Percentiles rank a stretch among this genome's conserved stretches.
Evolutionary conservation across 345 rosid species (phyloP).

Genomic region (Odontarrhena argentea): DNA sequence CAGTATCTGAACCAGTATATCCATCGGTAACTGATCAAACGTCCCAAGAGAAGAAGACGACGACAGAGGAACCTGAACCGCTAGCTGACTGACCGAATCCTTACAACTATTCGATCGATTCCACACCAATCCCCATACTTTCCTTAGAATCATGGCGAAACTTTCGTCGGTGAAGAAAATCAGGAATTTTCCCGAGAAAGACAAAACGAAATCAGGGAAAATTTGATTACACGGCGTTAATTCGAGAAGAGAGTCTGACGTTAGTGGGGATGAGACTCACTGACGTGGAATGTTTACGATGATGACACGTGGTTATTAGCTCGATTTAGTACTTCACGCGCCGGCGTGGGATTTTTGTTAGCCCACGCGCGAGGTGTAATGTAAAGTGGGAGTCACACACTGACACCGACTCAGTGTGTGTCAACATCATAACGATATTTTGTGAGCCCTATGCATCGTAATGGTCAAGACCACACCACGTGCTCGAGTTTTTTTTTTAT

Average conservation of each 20-base stretch:
- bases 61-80: conserved; percentile 17
- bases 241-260: conserved; percentile 9
- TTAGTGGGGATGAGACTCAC: conserved; percentile 20
- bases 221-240: not conserved
- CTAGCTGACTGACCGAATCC: conserved; percentile 8
- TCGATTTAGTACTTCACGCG: no score
- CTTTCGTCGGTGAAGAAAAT: not conserved
- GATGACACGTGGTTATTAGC: conserved; percentile 15
- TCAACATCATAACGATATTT: conserved; percentile 25
- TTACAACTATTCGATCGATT: conserved; percentile 33
- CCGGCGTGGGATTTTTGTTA: not conserved
- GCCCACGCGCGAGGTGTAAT: conserved; percentile 4
- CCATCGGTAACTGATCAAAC: conserved; percentile 66
- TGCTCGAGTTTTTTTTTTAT: not conserved
- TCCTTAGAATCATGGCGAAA: conserved; percentile 51
- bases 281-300: conserved; percentile 1
- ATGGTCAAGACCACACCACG: conserved; percentile 11
- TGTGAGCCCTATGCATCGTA: conserved; percentile 9
- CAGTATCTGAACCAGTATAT: conserved; percentile 64
- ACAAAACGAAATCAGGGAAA: conserved; percentile 22
- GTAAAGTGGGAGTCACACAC: not conserved
- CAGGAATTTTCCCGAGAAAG: conserved; percentile 29
- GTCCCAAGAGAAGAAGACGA: conserved; percentile 50
- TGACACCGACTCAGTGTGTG: conserved; percentile 11
- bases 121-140: conserved; percentile 52